Base-by-base conservation (phyloP, 2,329 filamentous ascomycete genomes). In the Didymella exigua region DNA sequence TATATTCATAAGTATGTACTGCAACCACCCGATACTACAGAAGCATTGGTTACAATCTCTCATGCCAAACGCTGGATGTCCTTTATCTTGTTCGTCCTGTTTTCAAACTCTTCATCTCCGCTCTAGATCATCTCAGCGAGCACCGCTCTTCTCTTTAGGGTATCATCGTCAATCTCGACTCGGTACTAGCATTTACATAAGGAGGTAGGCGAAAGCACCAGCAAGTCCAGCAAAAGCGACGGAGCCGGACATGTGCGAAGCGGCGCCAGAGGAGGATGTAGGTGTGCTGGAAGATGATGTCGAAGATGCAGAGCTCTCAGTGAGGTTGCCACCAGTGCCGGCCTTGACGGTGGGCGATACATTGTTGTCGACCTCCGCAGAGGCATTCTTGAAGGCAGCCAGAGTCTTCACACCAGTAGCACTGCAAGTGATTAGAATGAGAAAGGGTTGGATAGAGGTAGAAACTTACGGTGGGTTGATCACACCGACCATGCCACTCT, bases 401-500 rank as follows among this genome's bases (percentile, higher is more conserved):
- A 69, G 38, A 38, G 67, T 72, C 30, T 43, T 67, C 6, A 56
- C 49, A 41, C 65, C 67, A 24, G 58, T 60, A 36, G 49, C 40
- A 58, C 65, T 67, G 45, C 7, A 21, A 10, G 2, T 4, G 46
- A 49, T 70, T 58, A 70, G 58, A 48, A 21, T 21, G n/a, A 33
- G 10, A 7, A 19, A 2, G 3, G 2, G 13, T 23, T 0, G 13
- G 6, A 5, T 10, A 13, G 14, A 26, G 21, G 14, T 13, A 18
- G 13, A 38, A 3, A 67, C 72, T 67, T 67, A 75, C 71, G 70
- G 64, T 49, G 66, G 63, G 65, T 76, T 76, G 66, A 76, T 74
- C 4, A 73, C 74, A 60, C 71, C 73, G 26, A 75, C 75, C 75
- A 76, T 76, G 45, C 74, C 74, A 33, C 31, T 49, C 54, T 75